Evolutionary conservation across 73 alveolate species (phyloP).

Genomic region (Breviolum minutum): DNA sequence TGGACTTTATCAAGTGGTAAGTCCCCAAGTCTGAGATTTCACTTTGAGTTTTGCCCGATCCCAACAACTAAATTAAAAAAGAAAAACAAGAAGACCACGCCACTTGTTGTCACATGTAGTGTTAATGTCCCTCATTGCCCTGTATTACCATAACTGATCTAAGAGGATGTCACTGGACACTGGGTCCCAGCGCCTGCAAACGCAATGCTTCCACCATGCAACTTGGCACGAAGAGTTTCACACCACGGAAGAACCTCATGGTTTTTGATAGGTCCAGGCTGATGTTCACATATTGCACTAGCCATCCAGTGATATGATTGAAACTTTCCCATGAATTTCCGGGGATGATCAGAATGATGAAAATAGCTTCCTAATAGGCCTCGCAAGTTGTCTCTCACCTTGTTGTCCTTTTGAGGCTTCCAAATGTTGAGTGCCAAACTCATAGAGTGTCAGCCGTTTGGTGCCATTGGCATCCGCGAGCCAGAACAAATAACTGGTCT

Average conservation of each 20-base stretch:
- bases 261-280: background rate
- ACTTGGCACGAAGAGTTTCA: conserved; percentile 81
- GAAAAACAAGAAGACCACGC: too few species aligned
- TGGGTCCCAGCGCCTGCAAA: conserved; percentile 45
- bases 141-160: background rate
- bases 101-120: too few species aligned
- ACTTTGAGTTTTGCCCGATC: too few species aligned
- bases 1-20: too few species aligned
- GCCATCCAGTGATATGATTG: background rate
- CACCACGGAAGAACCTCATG: conserved; percentile 81
- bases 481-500: conserved; percentile 88
- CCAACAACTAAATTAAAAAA: too few species aligned
- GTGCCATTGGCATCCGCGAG: conserved; percentile 82
- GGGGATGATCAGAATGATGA: too few species aligned
- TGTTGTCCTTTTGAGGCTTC: too few species aligned
- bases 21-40: too few species aligned
- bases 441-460: conserved; percentile 66
- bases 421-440: background rate
- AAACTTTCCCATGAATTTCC: background rate
- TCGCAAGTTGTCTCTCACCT: too few species aligned
- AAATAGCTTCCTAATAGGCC: too few species aligned
- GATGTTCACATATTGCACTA: background rate
- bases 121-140: too few species aligned
- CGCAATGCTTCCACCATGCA: conserved; percentile 89
- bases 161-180: background rate